A percentile compares a stretch with the other conserved stretches of the same genome.
These are phyloP conservation scores for Collybiopsis confluens DNA, from an alignment of 768 basidiomycete species.

Conservation along the genomic window DNA sequence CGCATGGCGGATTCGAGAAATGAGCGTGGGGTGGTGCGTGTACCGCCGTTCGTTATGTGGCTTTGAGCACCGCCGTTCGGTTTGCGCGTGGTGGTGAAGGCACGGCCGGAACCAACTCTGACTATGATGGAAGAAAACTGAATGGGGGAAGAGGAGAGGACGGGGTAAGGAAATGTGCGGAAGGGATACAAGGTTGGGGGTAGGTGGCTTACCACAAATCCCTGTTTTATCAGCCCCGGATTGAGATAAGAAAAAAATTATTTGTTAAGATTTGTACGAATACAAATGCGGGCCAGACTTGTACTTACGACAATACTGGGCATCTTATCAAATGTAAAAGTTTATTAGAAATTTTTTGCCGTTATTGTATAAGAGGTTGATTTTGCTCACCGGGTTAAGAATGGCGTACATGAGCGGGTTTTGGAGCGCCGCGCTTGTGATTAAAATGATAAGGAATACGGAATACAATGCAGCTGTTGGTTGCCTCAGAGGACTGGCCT, in stretches of 20 bases:
- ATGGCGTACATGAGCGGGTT: conserved; percentile 5
- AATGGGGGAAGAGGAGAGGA: background rate
- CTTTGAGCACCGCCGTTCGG: no score
- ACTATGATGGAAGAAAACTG: conserved; percentile 1
- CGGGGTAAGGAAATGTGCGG: background rate
- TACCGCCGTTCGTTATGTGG: background rate
- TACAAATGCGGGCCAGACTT: no score
- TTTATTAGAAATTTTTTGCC: background rate
- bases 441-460: background rate
- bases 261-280: no score
- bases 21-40: background rate
- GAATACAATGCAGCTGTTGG: conserved; percentile 3
- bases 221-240: background rate
- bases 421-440: conserved; percentile 5
- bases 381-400: conserved; percentile 3
- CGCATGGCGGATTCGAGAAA: background rate
- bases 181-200: no score
- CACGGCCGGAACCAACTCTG: background rate
- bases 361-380: background rate
- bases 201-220: background rate
- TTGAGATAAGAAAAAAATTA: no score
- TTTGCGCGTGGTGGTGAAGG: background rate
- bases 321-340: background rate
- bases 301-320: conserved; percentile 2
- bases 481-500: no score